Evolutionary conservation across 2,329 filamentous ascomycete genomes (phyloP).

Genomic region (Aureobasidium sp.): DNA sequence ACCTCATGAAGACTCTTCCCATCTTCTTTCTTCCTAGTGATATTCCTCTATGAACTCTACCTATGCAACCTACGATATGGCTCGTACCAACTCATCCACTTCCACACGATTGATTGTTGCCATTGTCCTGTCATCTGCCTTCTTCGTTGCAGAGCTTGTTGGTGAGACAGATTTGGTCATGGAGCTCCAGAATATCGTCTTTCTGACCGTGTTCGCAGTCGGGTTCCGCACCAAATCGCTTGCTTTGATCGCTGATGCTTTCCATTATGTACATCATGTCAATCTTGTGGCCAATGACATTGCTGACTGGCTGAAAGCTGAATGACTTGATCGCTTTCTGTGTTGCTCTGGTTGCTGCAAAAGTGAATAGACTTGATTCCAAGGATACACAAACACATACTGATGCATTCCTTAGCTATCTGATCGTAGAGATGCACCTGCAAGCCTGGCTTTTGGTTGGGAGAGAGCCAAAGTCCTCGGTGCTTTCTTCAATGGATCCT

Average conservation of each 20-base stretch:
- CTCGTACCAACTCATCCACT: conserved; percentile 8
- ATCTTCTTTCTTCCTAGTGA: too few species aligned
- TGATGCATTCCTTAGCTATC: conserved; percentile 39
- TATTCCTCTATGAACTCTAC: background rate
- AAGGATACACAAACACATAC: background rate
- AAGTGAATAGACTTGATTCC: conserved; percentile 36
- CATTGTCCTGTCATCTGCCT: conserved; percentile 3
- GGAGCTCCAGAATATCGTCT: background rate
- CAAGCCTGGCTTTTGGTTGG: conserved; percentile 66
- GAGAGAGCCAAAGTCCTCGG: conserved; percentile 65
- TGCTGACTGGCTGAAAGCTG: conserved; percentile 39
- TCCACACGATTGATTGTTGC: background rate
- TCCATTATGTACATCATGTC: conserved; percentile 59
- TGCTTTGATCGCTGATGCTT: conserved; percentile 68
- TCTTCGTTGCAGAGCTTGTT: conserved; percentile 9
- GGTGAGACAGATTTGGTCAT: background rate
- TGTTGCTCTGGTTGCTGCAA: conserved; percentile 58
- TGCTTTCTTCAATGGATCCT: conserved; percentile 74
- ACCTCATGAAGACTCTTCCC: background rate
- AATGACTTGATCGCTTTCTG: conserved; percentile 65
- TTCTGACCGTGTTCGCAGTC: conserved; percentile 34
- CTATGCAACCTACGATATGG: background rate
- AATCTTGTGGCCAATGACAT: background rate
- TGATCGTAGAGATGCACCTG: conserved; percentile 50
- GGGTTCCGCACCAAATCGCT: conserved; percentile 66